Percentiles rank a stretch among this genome's conserved stretches.
phyloP scores from a whole-genome alignment of 2,329 filamentous ascomycete genomes.

The Hypoxylon sp. region DNA sequence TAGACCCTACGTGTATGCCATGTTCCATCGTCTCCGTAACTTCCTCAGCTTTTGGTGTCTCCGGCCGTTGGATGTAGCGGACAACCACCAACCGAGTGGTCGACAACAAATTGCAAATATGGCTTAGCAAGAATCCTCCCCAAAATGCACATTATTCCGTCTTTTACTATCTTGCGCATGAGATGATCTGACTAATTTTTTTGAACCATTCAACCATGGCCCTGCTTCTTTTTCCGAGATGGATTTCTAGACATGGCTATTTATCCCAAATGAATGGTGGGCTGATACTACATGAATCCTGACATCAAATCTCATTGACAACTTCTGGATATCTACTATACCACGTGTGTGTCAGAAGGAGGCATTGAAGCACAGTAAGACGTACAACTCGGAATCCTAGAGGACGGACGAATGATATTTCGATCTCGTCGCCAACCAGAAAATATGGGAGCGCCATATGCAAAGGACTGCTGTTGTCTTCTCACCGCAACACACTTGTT shows the following conservation, averaged over 20 bases:
- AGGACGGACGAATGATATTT: constrained; percentile 23
- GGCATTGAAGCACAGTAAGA: constrained; percentile 23
- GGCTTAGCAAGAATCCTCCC: constrained; percentile 18
- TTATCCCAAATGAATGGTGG: constrained; percentile 45
- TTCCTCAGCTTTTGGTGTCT: constrained; percentile 20
- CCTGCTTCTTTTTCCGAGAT: constrained; percentile 37
- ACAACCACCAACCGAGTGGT: constrained; percentile 33
- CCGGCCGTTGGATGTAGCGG: constrained; percentile 16
- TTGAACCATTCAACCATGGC: constrained; percentile 17
- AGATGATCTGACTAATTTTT: constrained; percentile 20
- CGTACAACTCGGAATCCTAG: constrained; percentile 23
- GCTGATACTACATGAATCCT: constrained; percentile 33
- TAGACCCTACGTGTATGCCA: constrained; percentile 42
- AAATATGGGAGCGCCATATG: constrained; percentile 33
- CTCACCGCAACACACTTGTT: constrained; percentile 45
- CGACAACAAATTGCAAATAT: constrained; percentile 15
- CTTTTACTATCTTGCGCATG: constrained; percentile 11
- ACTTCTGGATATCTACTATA: constrained; percentile 19
- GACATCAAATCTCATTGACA: constrained; percentile 26
- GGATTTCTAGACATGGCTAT: constrained; percentile 32
- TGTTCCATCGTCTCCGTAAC: constrained; percentile 48
- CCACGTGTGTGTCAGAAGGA: constrained; percentile 34
- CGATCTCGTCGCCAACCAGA: constrained; percentile 28
- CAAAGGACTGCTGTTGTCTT: constrained; percentile 26
- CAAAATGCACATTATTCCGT: constrained; percentile 23